These are phyloP conservation scores for Aspergillus affinis DNA, from an alignment of 495 filamentous ascomycete genomes.

Conservation along the genomic window DNA sequence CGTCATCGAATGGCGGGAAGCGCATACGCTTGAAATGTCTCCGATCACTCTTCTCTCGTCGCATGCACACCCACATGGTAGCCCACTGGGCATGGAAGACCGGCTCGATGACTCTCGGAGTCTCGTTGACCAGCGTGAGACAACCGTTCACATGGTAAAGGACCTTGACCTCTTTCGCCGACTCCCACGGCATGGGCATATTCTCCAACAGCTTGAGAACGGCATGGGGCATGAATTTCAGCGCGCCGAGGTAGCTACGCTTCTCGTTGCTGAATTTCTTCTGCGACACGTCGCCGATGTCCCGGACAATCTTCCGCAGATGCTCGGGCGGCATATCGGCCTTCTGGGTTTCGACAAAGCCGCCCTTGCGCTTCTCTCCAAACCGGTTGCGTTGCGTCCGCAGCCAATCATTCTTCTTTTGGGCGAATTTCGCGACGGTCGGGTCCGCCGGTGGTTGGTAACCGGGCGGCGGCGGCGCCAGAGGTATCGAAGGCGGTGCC, in stretches of 20 bases:
- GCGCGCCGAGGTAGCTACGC: constrained; percentile 91
- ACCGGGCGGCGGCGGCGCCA: constrained; percentile 85
- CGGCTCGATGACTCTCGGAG: constrained; percentile 93
- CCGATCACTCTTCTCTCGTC: constrained; percentile 94
- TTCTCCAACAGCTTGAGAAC: constrained; percentile 98
- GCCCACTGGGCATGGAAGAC: constrained; percentile 99
- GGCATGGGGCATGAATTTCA: constrained; percentile 99
- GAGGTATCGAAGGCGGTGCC: constrained; percentile 70
- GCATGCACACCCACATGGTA: constrained; percentile 99
- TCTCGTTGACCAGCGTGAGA: constrained; percentile 95
- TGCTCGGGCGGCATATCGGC: constrained; percentile 99
- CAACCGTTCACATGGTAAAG: constrained; percentile 98
- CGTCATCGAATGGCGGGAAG: constrained; percentile 98
- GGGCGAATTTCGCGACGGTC: constrained; percentile 88
- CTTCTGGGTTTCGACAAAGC: constrained; percentile 97
- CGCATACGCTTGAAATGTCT: constrained; percentile 98
- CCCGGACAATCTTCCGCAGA: constrained; percentile 95
- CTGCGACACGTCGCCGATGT: constrained; percentile 98
- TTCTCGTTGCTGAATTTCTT: constrained; percentile 99
- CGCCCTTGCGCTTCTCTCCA: constrained; percentile 93
- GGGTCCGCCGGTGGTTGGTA: constrained; percentile 83
- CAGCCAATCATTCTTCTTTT: constrained; percentile 99
- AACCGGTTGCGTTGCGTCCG: constrained; percentile 90
- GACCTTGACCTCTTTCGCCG: constrained; percentile 91
- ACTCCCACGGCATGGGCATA: constrained; percentile 99